Percentiles rank a stretch among this genome's conserved stretches.
These are phyloP conservation scores for Trichophyton verrucosum DNA, from an alignment of 2,329 filamentous ascomycete species.

Conservation along the genomic window DNA sequence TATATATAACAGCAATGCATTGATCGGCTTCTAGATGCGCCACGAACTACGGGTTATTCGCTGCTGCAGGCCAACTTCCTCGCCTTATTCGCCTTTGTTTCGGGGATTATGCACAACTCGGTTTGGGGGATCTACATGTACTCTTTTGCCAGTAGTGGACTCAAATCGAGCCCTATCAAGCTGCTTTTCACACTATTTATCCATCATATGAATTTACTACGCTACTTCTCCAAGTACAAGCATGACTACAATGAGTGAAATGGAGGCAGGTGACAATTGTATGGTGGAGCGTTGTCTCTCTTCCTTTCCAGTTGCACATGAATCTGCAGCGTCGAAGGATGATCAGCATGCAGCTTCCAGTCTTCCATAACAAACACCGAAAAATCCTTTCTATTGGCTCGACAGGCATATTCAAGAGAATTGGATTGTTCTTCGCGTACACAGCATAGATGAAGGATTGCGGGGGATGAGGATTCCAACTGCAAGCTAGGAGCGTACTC, in stretches of 20 bases:
- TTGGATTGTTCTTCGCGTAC: not conserved
- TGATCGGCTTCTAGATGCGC: not conserved
- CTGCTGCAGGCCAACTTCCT: not conserved
- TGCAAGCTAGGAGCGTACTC: not conserved
- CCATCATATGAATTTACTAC: no score
- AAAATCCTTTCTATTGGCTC: not conserved
- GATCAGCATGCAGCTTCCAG: not conserved
- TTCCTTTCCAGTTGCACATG: not conserved
- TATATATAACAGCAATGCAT: not conserved
- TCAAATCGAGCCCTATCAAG: no score
- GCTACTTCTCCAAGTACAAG: not conserved
- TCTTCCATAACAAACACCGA: not conserved
- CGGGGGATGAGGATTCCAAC: not conserved
- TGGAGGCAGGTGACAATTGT: not conserved
- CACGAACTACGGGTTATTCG: not conserved
- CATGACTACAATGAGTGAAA: not conserved
- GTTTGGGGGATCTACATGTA: no score
- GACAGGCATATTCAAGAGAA: not conserved
- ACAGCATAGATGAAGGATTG: not conserved
- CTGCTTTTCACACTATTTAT: no score
- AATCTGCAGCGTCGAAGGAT: not conserved
- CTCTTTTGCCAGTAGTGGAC: no score
- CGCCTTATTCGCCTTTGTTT: no score
- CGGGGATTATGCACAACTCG: no score
- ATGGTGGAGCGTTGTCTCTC: not conserved